Percentiles rank a stretch among this genome's conserved stretches.
These are phyloP conservation scores for Porpolomopsis calyptriformis DNA, from an alignment of 768 basidiomycete species.

Conservation along the genomic window DNA sequence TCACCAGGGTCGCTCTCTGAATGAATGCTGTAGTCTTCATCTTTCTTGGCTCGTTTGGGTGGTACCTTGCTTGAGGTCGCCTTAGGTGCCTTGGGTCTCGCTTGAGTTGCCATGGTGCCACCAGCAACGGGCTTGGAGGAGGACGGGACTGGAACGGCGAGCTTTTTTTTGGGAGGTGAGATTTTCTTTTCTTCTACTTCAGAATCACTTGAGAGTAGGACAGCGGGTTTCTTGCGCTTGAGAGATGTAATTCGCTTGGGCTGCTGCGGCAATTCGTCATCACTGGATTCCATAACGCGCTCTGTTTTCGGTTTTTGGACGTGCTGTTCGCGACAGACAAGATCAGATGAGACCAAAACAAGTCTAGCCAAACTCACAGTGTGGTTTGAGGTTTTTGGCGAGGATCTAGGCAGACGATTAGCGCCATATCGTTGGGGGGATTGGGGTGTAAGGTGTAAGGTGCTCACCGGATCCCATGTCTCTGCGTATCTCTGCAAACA, in stretches of 20 bases:
- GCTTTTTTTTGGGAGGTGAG: slow-evolving; percentile 18
- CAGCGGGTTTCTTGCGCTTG: slow-evolving; percentile 24
- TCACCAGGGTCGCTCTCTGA: slow-evolving; percentile 5
- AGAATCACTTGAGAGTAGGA: slow-evolving; percentile 27
- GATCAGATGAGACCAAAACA: not conserved
- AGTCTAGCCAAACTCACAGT: not conserved
- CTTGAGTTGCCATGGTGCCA: not conserved
- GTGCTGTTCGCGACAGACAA: not conserved
- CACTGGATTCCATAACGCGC: slow-evolving; percentile 17
- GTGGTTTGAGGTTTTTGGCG: not conserved
- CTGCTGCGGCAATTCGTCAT: slow-evolving; percentile 15
- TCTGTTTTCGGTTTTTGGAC: slow-evolving; percentile 10
- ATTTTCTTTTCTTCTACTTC: slow-evolving; percentile 18
- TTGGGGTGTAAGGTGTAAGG: not conserved
- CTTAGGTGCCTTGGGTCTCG: slow-evolving; percentile 6
- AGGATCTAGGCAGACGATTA: not conserved
- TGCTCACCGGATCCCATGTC: not conserved
- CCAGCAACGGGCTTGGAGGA: not conserved
- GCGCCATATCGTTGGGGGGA: not conserved
- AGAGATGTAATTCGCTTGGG: slow-evolving; percentile 8
- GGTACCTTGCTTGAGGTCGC: slow-evolving; percentile 1
- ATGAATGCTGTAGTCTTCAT: slow-evolving; percentile 9
- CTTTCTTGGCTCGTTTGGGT: slow-evolving; percentile 7
- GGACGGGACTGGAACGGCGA: slow-evolving; percentile 2
- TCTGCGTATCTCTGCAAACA: not conserved